phyloP scores from a whole-genome alignment of 2,329 filamentous ascomycete species.

The Fusarium luffae region DNA sequence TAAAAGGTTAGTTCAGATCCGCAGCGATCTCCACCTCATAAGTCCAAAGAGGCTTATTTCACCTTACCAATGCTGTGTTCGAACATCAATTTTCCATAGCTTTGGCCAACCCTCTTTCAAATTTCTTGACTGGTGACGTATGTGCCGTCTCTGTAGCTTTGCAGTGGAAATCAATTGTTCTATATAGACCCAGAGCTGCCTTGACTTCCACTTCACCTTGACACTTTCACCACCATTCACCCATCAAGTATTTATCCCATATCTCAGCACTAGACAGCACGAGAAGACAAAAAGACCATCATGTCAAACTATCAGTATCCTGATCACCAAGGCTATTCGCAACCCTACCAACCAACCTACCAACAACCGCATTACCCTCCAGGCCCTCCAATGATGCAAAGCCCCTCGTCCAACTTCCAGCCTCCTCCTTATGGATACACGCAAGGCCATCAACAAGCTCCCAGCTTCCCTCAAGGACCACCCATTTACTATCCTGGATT shows the following conservation, averaged over 20 bases:
- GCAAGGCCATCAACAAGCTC: neutral
- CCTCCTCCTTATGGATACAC: fast-evolving
- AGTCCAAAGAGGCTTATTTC: neutral
- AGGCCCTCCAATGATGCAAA: neutral
- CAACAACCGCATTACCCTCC: neutral
- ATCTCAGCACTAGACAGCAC: neutral
- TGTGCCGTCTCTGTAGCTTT: neutral
- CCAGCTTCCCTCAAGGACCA: neutral
- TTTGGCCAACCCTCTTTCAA: neutral
- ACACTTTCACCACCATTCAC: neutral
- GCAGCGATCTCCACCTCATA: neutral
- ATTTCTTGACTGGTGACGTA: neutral
- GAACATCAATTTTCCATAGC: neutral
- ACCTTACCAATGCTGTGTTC: neutral
- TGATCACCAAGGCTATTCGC: neutral
- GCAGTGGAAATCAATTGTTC: fast-evolving
- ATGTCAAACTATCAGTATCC: neutral
- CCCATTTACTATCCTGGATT: neutral
- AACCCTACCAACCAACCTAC: neutral
- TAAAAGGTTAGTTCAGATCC: neutral
- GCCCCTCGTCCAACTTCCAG: neutral
- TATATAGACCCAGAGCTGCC: neutral
- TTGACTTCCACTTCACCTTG: no score
- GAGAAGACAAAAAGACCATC: fast-evolving
- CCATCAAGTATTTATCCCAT: neutral